phyloP scores from a whole-genome alignment of 257 asterid genomes.

The Schizonepeta tenuifolia region DNA sequence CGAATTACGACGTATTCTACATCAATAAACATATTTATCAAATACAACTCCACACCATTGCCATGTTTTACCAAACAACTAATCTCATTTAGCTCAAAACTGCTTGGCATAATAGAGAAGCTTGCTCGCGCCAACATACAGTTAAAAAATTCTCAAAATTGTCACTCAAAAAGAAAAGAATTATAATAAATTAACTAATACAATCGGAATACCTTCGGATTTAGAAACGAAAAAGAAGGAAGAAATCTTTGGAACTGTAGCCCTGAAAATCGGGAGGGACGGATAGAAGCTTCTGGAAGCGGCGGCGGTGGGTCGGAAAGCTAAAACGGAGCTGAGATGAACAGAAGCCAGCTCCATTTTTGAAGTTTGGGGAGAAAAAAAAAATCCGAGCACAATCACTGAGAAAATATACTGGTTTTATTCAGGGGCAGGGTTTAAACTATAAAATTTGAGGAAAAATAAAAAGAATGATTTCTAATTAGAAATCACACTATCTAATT shows the following conservation, averaged over 20 bases:
- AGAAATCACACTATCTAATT: too few relatives aligned
- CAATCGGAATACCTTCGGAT: conserved; percentile 33
- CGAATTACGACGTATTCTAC: not conserved
- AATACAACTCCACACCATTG: not conserved
- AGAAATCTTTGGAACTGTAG: conserved; percentile 26
- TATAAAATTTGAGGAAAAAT: too few relatives aligned
- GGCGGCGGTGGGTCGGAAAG: conserved; percentile 33
- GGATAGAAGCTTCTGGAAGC: conserved; percentile 19
- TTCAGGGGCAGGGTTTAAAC: too few relatives aligned
- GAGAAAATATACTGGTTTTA: not conserved
- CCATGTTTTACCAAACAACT: not conserved
- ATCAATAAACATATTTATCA: not conserved
- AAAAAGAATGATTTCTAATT: too few relatives aligned
- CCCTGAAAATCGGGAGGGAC: conserved; percentile 29
- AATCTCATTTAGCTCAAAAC: not conserved
- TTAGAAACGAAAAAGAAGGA: conserved; percentile 29
- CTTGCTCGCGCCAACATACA: not conserved
- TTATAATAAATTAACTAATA: not conserved
- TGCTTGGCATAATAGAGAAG: not conserved
- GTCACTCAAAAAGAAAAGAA: not conserved
- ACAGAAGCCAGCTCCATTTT: not conserved
- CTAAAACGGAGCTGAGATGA: conserved; percentile 34
- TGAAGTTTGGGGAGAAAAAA: not conserved
- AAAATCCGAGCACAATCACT: not conserved
- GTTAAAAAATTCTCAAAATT: not conserved